Base-by-base conservation (phyloP, 2,329 filamentous ascomycete species). In the Coleophoma eucalyptorum region DNA sequence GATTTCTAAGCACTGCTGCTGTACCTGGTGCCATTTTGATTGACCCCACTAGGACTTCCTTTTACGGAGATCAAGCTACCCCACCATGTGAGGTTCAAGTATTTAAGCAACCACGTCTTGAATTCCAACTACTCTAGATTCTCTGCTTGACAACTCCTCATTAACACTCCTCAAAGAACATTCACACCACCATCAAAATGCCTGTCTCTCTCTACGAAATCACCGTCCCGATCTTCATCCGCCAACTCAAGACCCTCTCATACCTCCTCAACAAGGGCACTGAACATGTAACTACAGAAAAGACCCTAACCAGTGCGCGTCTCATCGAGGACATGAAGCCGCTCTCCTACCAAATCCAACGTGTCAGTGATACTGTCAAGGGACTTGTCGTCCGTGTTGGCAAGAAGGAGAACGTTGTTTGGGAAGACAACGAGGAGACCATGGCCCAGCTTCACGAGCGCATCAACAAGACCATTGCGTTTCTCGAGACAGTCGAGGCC, bases 291-390 rank as follows among this genome's bases (percentile, higher is more conserved):
- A 69, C 71, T 19, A 57, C 58, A 52, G 66, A 69, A 40, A 56
- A 67, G 12, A 53, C 63, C 13, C 37, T 63, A 16, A 50, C 75
- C 43, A 62, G 69, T 7, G 65, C 68, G n/a, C 67, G 67, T 3
- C 66, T 82, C 18, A 62, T 69, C 50, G 68, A 68, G 0, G 75
- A 79, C 63, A 81, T 81, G 79, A 53, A 62, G n/a, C 60, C 69
- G 4, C 63, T 81, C 43, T 52, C 67, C 51, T 78, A 67, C 65
- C 79, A 82, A 58, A 65, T 81, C 59, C 70, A 76, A 50, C 61
- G 62, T 40, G 56, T 66, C 50, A 71, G 66, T 58, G 71, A 76
- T 60, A 63, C 64, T 2, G 67, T 72, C 35, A 75, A 74, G 51
- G 63, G 64, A 50, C 56, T 71, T 34, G 65, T 70, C 19, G 55